A percentile compares a stretch with the other conserved stretches of the same genome.
Conservation (phyloP, 73 alveolate species). For the Paramecium caudatum region DNA sequence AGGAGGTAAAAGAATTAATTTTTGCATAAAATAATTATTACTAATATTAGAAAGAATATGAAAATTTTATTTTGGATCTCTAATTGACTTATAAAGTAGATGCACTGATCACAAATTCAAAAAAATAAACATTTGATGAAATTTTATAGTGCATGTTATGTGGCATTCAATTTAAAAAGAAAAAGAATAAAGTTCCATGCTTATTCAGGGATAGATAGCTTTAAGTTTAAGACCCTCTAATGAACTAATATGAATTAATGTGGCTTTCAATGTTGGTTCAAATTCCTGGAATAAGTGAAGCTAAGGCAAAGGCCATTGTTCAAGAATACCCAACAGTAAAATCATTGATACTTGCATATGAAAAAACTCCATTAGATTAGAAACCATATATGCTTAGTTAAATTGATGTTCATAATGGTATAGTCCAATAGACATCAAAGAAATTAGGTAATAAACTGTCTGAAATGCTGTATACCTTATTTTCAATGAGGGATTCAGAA, state of each 20-base stretch:
- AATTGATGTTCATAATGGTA: not conserved
- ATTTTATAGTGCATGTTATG: conserved; percentile 7
- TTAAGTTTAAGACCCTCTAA: too few relatives aligned
- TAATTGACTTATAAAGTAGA: not conserved
- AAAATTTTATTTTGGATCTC: conserved; percentile 29
- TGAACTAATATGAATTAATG: not conserved
- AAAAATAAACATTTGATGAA: not conserved
- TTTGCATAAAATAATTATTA: not conserved
- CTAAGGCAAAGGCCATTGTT: not conserved
- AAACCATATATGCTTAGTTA: conserved; percentile 34
- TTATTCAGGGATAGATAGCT: conserved; percentile 30
- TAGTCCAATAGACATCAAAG: not conserved
- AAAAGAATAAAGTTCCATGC: conserved; percentile 15
- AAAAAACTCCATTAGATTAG: not conserved
- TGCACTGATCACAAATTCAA: not conserved
- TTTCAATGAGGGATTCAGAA: not conserved
- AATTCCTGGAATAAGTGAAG: conserved; percentile 22
- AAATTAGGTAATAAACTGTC: not conserved
- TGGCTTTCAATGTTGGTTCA: not conserved
- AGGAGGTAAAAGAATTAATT: conserved; percentile 13
- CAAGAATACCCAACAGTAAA: not conserved
- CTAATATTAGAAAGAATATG: not conserved
- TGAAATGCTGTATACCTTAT: not conserved
- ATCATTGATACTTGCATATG: conserved; percentile 5
- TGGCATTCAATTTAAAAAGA: not conserved